Evolutionary conservation across 129 eudicot species (phyloP).

Genomic region (Glebionis coronaria): DNA sequence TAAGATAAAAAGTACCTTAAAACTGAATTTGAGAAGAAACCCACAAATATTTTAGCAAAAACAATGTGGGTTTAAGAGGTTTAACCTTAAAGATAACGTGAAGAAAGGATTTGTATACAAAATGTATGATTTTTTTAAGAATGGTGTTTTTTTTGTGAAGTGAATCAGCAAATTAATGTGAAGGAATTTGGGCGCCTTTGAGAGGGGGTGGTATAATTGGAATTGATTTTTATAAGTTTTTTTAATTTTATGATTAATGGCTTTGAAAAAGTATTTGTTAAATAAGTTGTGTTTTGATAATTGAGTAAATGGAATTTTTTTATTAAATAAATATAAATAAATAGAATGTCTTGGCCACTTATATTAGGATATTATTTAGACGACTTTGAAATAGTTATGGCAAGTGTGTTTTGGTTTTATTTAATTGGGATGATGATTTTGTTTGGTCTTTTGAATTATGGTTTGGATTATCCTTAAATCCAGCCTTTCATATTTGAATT

Average conservation of each 20-base stretch:
- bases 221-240: not conserved
- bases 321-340: too few relatives aligned
- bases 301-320: conserved; percentile 1
- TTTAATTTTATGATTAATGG: not conserved
- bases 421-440: too few relatives aligned
- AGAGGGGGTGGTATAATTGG: too few relatives aligned
- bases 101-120: conserved; percentile 12
- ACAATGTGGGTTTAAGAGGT: conserved; percentile 31
- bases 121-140: conserved; percentile 15
- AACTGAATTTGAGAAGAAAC: conserved; percentile 24
- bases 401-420: not conserved
- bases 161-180: conserved; percentile 29
- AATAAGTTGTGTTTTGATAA: not conserved
- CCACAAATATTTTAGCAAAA: conserved; percentile 25
- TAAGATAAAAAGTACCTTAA: conserved; percentile 23
- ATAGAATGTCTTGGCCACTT: conserved; percentile 4
- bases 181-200: conserved; percentile 10
- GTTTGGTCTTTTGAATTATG: too few relatives aligned
- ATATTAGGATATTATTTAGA: conserved; percentile 17
- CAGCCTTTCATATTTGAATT: too few relatives aligned
- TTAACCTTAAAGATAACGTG: conserved; percentile 32
- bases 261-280: too few relatives aligned
- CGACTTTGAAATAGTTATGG: conserved; percentile 4
- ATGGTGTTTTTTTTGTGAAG: conserved; percentile 26
- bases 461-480: too few relatives aligned